Evolutionary conservation across 192 early-diverging fungal genomes (phyloP), one percentile per base, ranked within the genome.

Genomic region (Hyaloraphidium curvatum): DNA sequence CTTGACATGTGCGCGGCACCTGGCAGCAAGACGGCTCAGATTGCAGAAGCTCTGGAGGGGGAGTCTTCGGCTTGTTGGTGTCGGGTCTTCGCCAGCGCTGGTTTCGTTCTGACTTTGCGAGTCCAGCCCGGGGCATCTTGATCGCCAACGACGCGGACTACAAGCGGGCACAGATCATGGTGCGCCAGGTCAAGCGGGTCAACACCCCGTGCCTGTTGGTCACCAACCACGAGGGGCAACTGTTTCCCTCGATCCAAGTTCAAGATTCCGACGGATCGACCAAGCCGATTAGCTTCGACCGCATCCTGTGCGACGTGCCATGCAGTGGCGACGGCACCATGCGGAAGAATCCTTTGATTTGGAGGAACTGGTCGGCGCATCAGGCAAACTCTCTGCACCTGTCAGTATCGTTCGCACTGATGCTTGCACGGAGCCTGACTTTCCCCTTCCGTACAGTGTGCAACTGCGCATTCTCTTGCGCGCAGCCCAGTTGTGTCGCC

Each of bases 1-100:
- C 67, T 87, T 55, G 86, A 90, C 52, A 94, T 89, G 91, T 99
- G 95, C 63, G 95, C 95, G 28, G 90, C 95, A 30, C 95, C 95
- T 25, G 95, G 95, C 57, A 89, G 86, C 57, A 99, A 99, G 67
- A 95, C 95, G 19, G 87, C 86, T 26, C 95, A 96, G 74, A 37
- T 77, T 11, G 35, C 75, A 16, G 75, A 77, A 54, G 67, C 65
- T 3, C 22, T 77, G 3, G 66, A 69, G 30, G 56, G 65, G 26
- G 66, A 71, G 29, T 21, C 61, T 56, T 23, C 16, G 59, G 7
- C 17, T 51, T 56, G 55, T 55, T 7, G 41, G 21, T 17, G 28
- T 58, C 2, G 19, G 80, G 78, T 40, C 67, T 86, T 39, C 83
- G 82, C 56, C 2, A 2, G 40, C 13, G 16, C 0, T 11, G 13